A percentile compares a stretch with the other conserved stretches of the same genome.
Conservation (phyloP, 2,329 filamentous ascomycete genomes). For the Colletotrichum gigasporum region DNA sequence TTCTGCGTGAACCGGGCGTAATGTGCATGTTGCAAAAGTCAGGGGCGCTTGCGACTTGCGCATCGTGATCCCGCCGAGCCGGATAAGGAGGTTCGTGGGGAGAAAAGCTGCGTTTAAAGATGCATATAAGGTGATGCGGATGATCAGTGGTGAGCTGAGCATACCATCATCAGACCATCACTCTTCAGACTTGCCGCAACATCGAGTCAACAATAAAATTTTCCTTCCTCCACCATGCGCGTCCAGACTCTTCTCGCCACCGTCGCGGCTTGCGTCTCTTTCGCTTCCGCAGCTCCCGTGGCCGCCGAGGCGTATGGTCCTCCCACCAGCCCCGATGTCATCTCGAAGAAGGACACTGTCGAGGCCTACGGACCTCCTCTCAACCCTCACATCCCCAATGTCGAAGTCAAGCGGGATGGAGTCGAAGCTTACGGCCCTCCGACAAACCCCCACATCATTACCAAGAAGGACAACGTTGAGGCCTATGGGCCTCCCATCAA, state of each 20-base stretch:
- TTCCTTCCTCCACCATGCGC: constrained; percentile 12
- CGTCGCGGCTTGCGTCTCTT: constrained; percentile 10
- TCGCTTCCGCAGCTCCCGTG: constrained; percentile 3
- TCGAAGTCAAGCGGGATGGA: background rate
- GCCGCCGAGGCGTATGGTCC: constrained; percentile 13
- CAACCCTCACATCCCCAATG: constrained; percentile 11
- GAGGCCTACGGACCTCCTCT: constrained; percentile 19
- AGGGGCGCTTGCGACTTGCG: background rate
- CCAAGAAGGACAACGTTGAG: background rate
- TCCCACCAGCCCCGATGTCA: constrained; percentile 13
- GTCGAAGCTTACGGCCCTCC: constrained; percentile 22
- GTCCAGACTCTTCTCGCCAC: constrained; percentile 8
- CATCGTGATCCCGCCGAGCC: background rate
- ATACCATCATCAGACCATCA: background rate
- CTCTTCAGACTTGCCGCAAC: no score
- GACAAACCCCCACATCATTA: constrained; percentile 16
- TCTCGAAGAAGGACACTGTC: background rate
- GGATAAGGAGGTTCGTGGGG: background rate
- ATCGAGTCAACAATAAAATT: no score
- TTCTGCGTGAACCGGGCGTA: background rate
- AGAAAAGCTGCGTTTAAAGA: no score
- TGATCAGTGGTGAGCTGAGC: no score
- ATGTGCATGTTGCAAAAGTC: background rate
- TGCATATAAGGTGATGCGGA: background rate
- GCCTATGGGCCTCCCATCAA: constrained; percentile 14